Base-by-base conservation (phyloP, 2,329 filamentous ascomycete genomes). In the Emmonsia crescens region DNA sequence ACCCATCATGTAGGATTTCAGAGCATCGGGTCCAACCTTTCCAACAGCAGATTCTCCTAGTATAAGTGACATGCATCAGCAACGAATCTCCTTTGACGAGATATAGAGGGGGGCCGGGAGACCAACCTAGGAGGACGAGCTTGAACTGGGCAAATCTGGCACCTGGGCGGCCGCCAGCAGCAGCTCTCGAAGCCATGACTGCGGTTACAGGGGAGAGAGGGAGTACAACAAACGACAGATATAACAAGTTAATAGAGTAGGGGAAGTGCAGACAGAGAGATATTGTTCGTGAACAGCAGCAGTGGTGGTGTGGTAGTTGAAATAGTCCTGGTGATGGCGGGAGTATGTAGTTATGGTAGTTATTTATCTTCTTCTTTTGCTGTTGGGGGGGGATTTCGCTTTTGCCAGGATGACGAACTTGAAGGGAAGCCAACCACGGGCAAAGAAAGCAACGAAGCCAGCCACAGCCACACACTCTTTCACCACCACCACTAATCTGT, bases 121-220 rank as follows among this genome's bases (percentile, higher is more conserved):
- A 73, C 88, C 69, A 84, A 97, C 94, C 94, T 67, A 99, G 83
- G 73, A 99, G 82, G 68, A 99, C 94, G 71, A 99, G 85, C 83
- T 99, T 99, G 81, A 99, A 99, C 83, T 99, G 94, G 71, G 94
- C 93, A 78, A 99, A 97, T 73, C 93, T 87, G 78, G 89, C 83
- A 71, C 83, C 83, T 64, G 83, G 82, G 67, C 85, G 80, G 72
- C 80, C 81, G 73, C 82, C 82, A 85, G 86, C 87, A 85, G 82
- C 86, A 79, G 86, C 85, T 85, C 91, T 86, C 76, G 89, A 84
- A 78, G 92, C 89, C 93, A 97, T 97, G 75, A 71, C 81, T 40
- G 54, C 21, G 46, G 12, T 27, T 49, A 27, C n/a, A 42, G 6
- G 21, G 29, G 21, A 42, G 36, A 40, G 19, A 31, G 9, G 12